A percentile compares a stretch with the other conserved stretches of the same genome.
Evolutionary conservation across 2,329 filamentous ascomycete genomes (phyloP).

Genomic region (Calycina herbarum): DNA sequence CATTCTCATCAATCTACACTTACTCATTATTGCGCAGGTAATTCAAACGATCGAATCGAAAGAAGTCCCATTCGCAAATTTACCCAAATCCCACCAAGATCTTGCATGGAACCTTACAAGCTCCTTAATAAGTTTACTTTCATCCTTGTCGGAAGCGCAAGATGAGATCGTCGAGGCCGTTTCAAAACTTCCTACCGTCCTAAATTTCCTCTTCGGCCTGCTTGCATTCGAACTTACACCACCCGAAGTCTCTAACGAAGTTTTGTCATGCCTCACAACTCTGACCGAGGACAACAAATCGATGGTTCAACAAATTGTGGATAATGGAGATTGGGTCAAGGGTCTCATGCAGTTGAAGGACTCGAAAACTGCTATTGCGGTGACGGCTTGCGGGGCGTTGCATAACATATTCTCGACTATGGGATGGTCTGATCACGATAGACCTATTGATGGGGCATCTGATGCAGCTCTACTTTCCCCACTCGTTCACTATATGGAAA

Average conservation of each 20-base stretch:
- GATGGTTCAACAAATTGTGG: conserved; percentile 54
- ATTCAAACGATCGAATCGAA: conserved; percentile 35
- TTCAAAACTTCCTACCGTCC: conserved; percentile 48
- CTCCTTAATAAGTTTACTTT: conserved; percentile 54
- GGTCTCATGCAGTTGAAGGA: conserved; percentile 51
- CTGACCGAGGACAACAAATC: conserved; percentile 60
- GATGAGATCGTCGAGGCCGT: conserved; percentile 61
- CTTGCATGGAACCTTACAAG: conserved; percentile 55
- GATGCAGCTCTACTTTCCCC: conserved; percentile 52
- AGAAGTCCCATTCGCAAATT: conserved; percentile 47
- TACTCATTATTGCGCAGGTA: conserved; percentile 29
- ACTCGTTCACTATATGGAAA: conserved; percentile 39
- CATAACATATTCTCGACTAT: conserved; percentile 61
- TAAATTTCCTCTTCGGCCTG: conserved; percentile 56
- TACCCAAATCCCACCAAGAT: conserved; percentile 53
- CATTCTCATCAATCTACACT: neutral
- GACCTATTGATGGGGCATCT: conserved; percentile 48
- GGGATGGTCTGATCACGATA: conserved; percentile 53
- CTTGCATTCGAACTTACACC: conserved; percentile 44
- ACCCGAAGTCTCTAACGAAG: conserved; percentile 44
- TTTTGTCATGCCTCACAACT: conserved; percentile 55
- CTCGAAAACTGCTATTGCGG: conserved; percentile 48
- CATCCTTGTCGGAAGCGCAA: conserved; percentile 56
- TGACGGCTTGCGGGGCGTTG: conserved; percentile 60
- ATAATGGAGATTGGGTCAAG: conserved; percentile 52